Base-by-base conservation (phyloP, 441 rosid genomes). In the Breynia disticha region DNA sequence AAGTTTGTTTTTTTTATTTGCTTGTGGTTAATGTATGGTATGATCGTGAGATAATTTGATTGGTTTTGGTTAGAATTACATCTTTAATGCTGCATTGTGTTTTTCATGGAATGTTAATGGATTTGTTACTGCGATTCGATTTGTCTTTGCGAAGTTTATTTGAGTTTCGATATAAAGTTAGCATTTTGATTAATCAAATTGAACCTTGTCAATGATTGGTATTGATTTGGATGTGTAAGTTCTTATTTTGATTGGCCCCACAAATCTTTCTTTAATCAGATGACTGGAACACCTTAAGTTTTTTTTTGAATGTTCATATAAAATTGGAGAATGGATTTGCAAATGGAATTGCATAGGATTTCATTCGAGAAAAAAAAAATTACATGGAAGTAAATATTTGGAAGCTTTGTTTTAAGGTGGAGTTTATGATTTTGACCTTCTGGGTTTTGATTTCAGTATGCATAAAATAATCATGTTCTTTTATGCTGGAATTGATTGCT, bases 401-500 rank as follows among this genome's bases (percentile, higher is more conserved):
- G 9, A 18, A 47, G 58, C 17, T 52, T n/a, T 13, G 48, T 21
- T 9, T 48, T n/a, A 8, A 16, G 52, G 54, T 43, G 12, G 58
- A 53, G n/a, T 10, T n/a, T n/a, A 20, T n/a, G 52, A 3, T 24
- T 15, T 24, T 56, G 18, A 9, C 1, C 9, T n/a, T n/a, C n/a
- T n/a, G n/a, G n/a, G 2, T n/a, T 42, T 14, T 16, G 7, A 11
- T 39, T 19, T 39, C 21, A 47, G 28, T 14, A 5, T 28, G 7
- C 3, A 21, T 11, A 38, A 19, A 10, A n/a, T 38, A 39, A 12
- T 51, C 13, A 7, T 52, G 19, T 11, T 43, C 43, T 32, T 44
- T 50, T 55, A 35, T 32, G 41, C 44, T 43, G 48, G 18, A 45
- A 35, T 50, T 56, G 22, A 12, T 55, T 22, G 21, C 43, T 55